Base-by-base conservation (phyloP, 257 asterid species). In the Petunia axillaris region DNA sequence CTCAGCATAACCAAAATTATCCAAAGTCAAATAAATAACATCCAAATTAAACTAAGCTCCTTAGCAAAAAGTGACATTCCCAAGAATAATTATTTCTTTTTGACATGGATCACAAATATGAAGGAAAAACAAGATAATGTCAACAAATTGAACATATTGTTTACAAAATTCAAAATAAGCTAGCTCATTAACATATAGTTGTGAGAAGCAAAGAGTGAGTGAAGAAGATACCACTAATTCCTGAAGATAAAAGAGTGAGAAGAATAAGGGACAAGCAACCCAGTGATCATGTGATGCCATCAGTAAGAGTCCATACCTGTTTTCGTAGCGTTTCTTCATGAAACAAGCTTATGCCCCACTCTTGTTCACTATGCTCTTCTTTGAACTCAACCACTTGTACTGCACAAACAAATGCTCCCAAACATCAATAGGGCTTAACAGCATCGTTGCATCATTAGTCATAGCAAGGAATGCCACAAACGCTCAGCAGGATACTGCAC, bases 271-370 rank as follows among this genome's bases (percentile, higher is more conserved):
- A 70, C 43, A 71, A 70, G 16, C 11, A 71, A 71, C 77, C 9
- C 5, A 43, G 43, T 0, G 1, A 71, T 48, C 59, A 48, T 25
- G 11, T 5, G 8, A 71, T 48, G 6, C 5, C 46, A 70, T 25
- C 77, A 48, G 43, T 71, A 48, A 25, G 59, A 10, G 59, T 2
- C 1, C 11, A 71, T 71, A 43, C 11, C 2, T 46, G 58, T 48
- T 41, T 48, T 71, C 0, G 43, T 46, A 25, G 60, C 10, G 44
- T 35, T 71, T 48, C 44, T 35, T 48, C 60, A 2, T 25, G 60
- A 48, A 71, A 48, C 25, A 48, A 71, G 77, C 77, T 71, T 70
- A 25, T 35, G 77, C 10, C 43, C 41, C 35, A 25, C 77, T 71
- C 1, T 11, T 3, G 46, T 46, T 46, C 77, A 46, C 43, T 48